These are phyloP conservation scores for Solanum microdontum DNA, from an alignment of 257 asterid genomes.

Conservation along the genomic window DNA sequence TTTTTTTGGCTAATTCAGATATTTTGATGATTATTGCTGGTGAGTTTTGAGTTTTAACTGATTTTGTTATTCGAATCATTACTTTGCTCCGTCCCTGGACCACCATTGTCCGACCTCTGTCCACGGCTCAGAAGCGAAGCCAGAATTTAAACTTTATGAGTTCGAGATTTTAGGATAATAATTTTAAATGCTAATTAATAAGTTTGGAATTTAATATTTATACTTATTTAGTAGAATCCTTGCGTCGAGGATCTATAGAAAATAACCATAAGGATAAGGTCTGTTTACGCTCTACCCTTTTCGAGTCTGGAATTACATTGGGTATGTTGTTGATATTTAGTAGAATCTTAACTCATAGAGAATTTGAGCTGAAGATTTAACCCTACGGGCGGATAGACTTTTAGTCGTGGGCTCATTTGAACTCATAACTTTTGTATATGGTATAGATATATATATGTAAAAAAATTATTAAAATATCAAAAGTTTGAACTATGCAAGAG, in stretches of 20 bases:
- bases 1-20: background rate
- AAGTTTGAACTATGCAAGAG: too few species aligned
- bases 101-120: background rate
- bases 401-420: background rate
- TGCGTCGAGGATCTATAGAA: too few species aligned
- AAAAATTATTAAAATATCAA: too few species aligned
- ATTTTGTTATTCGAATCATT: background rate
- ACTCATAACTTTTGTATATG: background rate
- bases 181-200: too few species aligned
- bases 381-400: background rate
- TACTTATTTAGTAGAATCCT: background rate
- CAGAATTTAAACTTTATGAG: background rate
- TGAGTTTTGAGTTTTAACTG: background rate
- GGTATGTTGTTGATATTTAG: background rate
- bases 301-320: background rate
- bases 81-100: background rate
- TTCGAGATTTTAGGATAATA: background rate
- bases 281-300: background rate
- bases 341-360: background rate
- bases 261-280: background rate
- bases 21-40: background rate
- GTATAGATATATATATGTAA: background rate
- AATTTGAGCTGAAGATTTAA: background rate
- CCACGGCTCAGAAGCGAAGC: background rate
- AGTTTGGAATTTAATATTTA: background rate